Percentiles rank a stretch among this genome's conserved stretches.
Evolutionary conservation across 73 alveolate species (phyloP).

Genomic region (Paramecium tetraurelia): DNA sequence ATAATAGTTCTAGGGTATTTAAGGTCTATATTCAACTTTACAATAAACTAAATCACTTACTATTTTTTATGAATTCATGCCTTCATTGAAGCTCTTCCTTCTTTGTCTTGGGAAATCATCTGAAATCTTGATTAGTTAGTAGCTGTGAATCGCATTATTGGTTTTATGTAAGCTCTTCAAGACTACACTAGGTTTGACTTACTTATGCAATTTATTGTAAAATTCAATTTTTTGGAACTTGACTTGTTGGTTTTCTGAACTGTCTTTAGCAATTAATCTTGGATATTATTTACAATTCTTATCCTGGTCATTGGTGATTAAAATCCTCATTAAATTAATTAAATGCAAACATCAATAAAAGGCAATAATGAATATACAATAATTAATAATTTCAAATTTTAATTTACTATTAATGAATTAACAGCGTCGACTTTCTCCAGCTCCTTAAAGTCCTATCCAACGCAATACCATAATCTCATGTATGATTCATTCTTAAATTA

Average conservation of each 20-base stretch:
- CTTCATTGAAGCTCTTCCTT: background rate
- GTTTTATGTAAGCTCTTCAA: background rate
- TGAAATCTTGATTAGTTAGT: background rate
- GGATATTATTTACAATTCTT: background rate
- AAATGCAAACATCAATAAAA: background rate
- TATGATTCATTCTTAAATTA: background rate
- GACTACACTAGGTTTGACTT: background rate
- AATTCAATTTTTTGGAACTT: background rate
- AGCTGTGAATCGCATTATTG: background rate
- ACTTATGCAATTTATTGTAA: background rate
- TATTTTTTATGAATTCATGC: background rate
- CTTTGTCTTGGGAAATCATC: background rate
- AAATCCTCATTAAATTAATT: background rate
- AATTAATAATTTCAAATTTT: constrained; percentile 4
- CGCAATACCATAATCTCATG: background rate
- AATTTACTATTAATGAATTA: background rate
- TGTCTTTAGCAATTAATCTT: background rate
- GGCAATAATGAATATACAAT: background rate
- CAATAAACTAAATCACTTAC: background rate
- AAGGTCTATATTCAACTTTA: background rate
- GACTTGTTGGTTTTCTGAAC: background rate
- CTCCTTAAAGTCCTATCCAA: background rate
- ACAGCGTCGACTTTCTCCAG: constrained; percentile 44
- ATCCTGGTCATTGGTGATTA: background rate
- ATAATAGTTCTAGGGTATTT: background rate